A percentile compares a stretch with the other conserved stretches of the same genome.
These are phyloP conservation scores for Polygonum maritimum DNA, from an alignment of 148 eudicot species.

Conservation along the genomic window DNA sequence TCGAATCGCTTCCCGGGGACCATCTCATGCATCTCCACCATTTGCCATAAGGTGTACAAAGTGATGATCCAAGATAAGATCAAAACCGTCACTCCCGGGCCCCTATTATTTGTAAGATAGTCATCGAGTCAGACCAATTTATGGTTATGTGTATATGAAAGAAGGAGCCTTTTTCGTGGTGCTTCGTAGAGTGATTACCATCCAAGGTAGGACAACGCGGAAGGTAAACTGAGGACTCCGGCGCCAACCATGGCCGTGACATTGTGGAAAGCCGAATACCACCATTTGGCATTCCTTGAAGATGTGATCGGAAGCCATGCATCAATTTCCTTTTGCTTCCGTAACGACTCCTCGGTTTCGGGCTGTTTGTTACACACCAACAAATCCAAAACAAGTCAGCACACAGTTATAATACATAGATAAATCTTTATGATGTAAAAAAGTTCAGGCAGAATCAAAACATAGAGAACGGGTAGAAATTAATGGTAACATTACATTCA, in stretches of 20 bases:
- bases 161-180: too few species aligned
- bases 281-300: slow-evolving; percentile 6
- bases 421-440: background rate
- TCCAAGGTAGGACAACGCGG: background rate
- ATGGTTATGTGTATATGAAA: too few species aligned
- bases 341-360: background rate
- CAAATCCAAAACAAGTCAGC: background rate
- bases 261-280: slow-evolving; percentile 1
- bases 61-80: slow-evolving; percentile 31
- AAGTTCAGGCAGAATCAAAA: background rate
- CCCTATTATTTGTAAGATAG: slow-evolving; percentile 15
- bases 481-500: background rate
- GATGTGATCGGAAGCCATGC: slow-evolving; percentile 1
- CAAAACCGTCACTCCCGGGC: slow-evolving; percentile 31
- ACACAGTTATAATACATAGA: background rate
- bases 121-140: too few species aligned
- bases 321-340: background rate
- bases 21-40: slow-evolving; percentile 41
- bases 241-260: slow-evolving; percentile 1
- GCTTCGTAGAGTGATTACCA: background rate
- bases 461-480: background rate
- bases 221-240: background rate
- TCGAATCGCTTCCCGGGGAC: slow-evolving; percentile 35
- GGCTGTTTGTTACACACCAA: background rate
- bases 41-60: slow-evolving; percentile 35